Base-by-base conservation (phyloP, 352 stramenopile genomes). In the Elongisporangium undulatum region DNA sequence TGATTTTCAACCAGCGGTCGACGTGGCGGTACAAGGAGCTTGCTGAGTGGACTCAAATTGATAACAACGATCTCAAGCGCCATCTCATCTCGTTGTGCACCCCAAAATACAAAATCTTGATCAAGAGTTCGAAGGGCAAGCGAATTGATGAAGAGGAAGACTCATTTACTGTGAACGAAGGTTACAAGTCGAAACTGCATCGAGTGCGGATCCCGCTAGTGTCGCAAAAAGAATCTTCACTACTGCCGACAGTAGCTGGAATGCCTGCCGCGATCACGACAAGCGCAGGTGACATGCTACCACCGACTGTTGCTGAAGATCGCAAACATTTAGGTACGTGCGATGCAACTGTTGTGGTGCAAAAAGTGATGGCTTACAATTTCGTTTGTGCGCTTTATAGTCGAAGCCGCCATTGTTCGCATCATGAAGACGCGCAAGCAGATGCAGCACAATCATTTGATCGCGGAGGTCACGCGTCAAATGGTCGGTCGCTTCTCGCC, bases 31-130 rank as follows among this genome's bases (percentile, higher is more conserved):
- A 98, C 55, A 84, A 89, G 19, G 82, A 98, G 12, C 96, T 99
- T 45, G 68, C 84, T 24, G 80, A 95, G 34, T 72, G 79, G 53
- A 98, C 95, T 0, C 69, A 86, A 29, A 98, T 99, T 56, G 85
- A 95, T 6, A 59, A 69, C 13, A 80, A 74, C 39, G 91, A 98
- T 60, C 52, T 97, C 19, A 96, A 95, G 69, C 89, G 96, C 16
- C 96, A 99, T 71, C 72, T 99, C 17, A 97, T 99, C 48, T 99
- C 95, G 49, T 77, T 99, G 9, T 99, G 94, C 66, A 99, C 97
- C 15, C 94, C 96, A 2, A 99, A 99, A 72, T 97, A 98, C 73
- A 93, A 94, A 51, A 97, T 99, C 63, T 74, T 99, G 39, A 72
- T 87, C 58, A 99, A 99, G 79, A 89, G 85, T n/a, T 98, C 92